These are phyloP conservation scores for Oryza nivara DNA, from an alignment of 176 grass and related monocot species.

Conservation along the genomic window DNA sequence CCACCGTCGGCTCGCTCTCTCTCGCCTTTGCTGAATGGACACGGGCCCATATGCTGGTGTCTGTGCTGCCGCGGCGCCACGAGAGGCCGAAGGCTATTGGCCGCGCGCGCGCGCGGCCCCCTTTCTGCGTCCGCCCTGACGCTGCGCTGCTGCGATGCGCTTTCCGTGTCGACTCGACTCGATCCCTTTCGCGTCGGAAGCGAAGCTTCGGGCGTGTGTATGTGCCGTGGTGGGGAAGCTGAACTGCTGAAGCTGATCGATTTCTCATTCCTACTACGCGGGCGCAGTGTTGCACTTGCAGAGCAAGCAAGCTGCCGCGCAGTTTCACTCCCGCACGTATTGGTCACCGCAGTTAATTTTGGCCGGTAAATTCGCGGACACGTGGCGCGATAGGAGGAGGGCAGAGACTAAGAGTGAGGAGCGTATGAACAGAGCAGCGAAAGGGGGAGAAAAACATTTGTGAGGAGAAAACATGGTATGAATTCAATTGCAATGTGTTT, in stretches of 20 bases:
- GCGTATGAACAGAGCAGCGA: neutral
- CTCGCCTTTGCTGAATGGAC: neutral
- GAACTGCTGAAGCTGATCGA: slow-evolving; percentile 8
- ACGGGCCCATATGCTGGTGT: too few relatives aligned
- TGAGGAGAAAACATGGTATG: neutral
- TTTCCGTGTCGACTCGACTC: slow-evolving; percentile 40
- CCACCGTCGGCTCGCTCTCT: neutral
- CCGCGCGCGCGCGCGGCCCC: too few relatives aligned
- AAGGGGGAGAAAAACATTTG: neutral
- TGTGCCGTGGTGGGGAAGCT: slow-evolving; percentile 18
- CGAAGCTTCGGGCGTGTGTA: slow-evolving; percentile 18
- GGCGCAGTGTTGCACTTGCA: neutral
- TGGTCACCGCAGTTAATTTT: neutral
- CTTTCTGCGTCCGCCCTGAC: slow-evolving; percentile 38
- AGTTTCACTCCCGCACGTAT: neutral
- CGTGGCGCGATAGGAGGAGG: neutral
- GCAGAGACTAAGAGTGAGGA: neutral
- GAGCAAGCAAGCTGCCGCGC: neutral
- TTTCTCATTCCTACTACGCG: too few relatives aligned
- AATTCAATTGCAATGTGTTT: slow-evolving; percentile 18
- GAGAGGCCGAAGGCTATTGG: neutral
- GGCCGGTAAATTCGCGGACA: neutral
- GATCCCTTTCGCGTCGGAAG: neutral
- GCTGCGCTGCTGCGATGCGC: neutral
- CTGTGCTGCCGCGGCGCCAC: neutral